These are phyloP conservation scores for Ochetophila trinervis DNA, from an alignment of 306 rosid species.

Conservation along the genomic window DNA sequence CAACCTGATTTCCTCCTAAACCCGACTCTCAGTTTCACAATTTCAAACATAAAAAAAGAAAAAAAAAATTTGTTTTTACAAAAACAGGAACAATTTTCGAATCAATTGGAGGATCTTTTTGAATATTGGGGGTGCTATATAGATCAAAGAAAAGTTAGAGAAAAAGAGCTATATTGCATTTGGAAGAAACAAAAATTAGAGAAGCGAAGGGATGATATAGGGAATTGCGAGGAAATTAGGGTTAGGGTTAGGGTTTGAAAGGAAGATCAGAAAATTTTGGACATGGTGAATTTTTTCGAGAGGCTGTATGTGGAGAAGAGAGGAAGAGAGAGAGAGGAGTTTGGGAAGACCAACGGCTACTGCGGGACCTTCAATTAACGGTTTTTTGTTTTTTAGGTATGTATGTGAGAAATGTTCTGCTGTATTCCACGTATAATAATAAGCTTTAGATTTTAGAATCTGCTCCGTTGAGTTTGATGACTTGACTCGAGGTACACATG, in stretches of 20 bases:
- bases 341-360: slow-evolving; percentile 26
- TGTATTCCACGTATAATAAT: not conserved
- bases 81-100: not conserved
- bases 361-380: slow-evolving; percentile 31
- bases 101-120: not conserved
- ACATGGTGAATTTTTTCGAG: slow-evolving; percentile 2
- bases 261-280: slow-evolving; percentile 19
- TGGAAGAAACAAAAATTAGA: not conserved
- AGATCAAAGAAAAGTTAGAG: too few species aligned
- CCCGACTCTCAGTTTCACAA: slow-evolving; percentile 16
- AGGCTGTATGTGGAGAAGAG: not conserved
- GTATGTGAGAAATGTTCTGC: not conserved
- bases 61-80: too few species aligned
- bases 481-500: too few species aligned
- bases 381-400: slow-evolving; percentile 22
- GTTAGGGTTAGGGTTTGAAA: slow-evolving; percentile 28
- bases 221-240: not conserved
- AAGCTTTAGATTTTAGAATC: not conserved
- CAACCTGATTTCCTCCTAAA: slow-evolving; percentile 12
- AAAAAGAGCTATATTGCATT: too few species aligned
- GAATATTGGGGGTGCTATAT: not conserved
- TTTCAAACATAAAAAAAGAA: slow-evolving; percentile 4
- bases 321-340: slow-evolving; percentile 5
- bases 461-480: not conserved
- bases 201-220: not conserved